Evolutionary conservation across 345 rosid species (phyloP), one percentile per base, ranked within the genome.

Genomic region (Acer saccharum): DNA sequence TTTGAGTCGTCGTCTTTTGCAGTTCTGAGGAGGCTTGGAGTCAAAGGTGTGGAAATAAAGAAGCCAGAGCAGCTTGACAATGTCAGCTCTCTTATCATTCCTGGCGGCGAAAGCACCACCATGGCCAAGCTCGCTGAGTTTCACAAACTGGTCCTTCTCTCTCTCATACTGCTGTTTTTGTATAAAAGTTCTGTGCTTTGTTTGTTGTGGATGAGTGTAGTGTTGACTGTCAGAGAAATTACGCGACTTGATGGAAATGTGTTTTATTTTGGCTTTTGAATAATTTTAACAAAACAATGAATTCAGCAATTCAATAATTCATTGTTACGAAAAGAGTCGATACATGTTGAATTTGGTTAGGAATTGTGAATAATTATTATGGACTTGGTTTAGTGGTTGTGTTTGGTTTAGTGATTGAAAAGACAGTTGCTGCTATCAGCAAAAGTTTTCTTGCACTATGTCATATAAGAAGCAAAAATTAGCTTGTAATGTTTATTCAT

Each of bases 71-170:
- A 95, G 87, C 94, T 96, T 74, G 77, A 82, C 54, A 64, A 76
- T 75, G 89, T 96, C 67, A 83, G 83, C 67, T 96, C 97, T 46
- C 93, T 96, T 66, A 96, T 96, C 77, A 96, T 96, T 67, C 99
- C 98, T 46, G 99, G 99, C 2, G 99, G 99, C 43, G 99, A 96
- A 83, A 96, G 98, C 89, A 96, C 98, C 83, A 92, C 98, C 81
- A 96, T 96, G 99, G 97, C 99, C 79, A 96, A 92, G 82, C 99
- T 96, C 76, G 98, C 99, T 18, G 88, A 91, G 80, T 91, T 76
- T 76, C 97, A 96, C 75, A 92, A 92, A 77, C 89, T 96, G 92
- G 98, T 93, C 20, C 8, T 17, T 41, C 72, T 44, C 71, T 78
- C 55, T 73, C 79, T 67, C 64, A 2, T 7, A 91, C 17, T 43